Evolutionary conservation across 768 basidiomycete genomes (phyloP), one percentile per base, ranked within the genome.

Genomic region (Gymnopilus dilepis): DNA sequence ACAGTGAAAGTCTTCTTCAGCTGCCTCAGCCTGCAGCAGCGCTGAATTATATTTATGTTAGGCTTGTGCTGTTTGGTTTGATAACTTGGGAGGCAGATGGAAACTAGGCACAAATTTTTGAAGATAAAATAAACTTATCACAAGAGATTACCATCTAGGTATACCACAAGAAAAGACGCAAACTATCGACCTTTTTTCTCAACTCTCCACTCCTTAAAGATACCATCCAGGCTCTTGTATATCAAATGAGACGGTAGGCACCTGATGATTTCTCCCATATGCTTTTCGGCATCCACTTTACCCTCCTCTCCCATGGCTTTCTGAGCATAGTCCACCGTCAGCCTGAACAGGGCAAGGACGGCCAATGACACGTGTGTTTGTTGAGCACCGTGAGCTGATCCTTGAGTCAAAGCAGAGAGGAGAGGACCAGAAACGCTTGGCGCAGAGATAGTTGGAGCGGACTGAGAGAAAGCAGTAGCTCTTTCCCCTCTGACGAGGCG

Each of bases 281-380:
- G 83, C 65, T 86, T 86, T 72, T 94, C 90, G 1, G 89, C 88
- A 73, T 93, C 90, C 6, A 62, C 70, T 73, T 87, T 89, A 13
- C 89, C 90, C 73, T 86, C 72, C 65, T 85, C 87, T 52, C 82
- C 90, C 22, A 71, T 74, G 33, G 88, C 89, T 70, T 88, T 89
- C 71, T 82, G 79, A 6, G 94, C 95, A 71, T 89, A 95, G 65
- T 95, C 94, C 52, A 89, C 78, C 6, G 90, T 80, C 79, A 98
- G 85, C 24, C 91, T 84, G 78, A 94, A 95, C 74, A 99, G 85
- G 13, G 95, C 94, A 53, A 99, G 80, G 11, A 99, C 92, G 8
- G 96, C 95, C 31, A 99, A 84, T 8, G 94, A 94, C 22, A 97
- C 91, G 66, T 96, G 95, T 1, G 95, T 98, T 77, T 99, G 97